Evolutionary conservation across 2,329 filamentous ascomycete species (phyloP).

Genomic region (Mycosphaerella sp.): DNA sequence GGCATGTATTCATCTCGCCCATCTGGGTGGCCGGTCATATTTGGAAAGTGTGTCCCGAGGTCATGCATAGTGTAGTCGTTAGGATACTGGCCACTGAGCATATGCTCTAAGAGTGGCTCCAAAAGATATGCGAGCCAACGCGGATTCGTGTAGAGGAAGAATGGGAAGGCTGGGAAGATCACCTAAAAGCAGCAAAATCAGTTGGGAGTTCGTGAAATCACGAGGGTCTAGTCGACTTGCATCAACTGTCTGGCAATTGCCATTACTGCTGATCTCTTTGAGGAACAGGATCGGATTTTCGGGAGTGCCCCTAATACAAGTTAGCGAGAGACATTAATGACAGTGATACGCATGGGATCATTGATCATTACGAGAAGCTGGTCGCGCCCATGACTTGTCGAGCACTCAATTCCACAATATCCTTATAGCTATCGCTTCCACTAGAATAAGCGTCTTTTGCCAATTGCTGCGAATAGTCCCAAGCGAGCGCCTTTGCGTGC

Average conservation of each 20-base stretch:
- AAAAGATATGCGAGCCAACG: conserved; percentile 72
- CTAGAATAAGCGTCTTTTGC: conserved; percentile 65
- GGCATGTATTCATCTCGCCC: conserved; percentile 70
- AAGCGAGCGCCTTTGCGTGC: conserved; percentile 56
- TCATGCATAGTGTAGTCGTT: conserved; percentile 77
- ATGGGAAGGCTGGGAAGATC: conserved; percentile 79
- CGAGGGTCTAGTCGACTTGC: not conserved
- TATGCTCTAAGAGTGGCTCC: conserved; percentile 74
- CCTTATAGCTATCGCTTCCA: conserved; percentile 55
- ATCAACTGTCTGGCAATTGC: conserved; percentile 79
- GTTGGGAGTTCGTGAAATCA: conserved; percentile 43
- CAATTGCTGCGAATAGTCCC: conserved; percentile 67
- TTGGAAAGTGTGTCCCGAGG: conserved; percentile 65
- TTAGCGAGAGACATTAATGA: not conserved
- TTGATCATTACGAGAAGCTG: conserved; percentile 45
- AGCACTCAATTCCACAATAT: conserved; percentile 56
- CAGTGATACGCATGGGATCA: not conserved
- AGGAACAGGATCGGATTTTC: conserved; percentile 71
- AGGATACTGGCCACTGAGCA: conserved; percentile 74
- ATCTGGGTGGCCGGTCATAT: conserved; percentile 65
- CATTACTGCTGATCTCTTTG: conserved; percentile 74
- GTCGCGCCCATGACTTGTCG: conserved; percentile 67
- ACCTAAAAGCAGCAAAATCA: conserved; percentile 33
- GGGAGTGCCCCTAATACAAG: conserved; percentile 48
- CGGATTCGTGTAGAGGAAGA: conserved; percentile 80